Percentiles rank a stretch among this genome's conserved stretches.
phyloP scores from a whole-genome alignment of 2,329 filamentous ascomycete genomes.

The Ophiostoma australiae region DNA sequence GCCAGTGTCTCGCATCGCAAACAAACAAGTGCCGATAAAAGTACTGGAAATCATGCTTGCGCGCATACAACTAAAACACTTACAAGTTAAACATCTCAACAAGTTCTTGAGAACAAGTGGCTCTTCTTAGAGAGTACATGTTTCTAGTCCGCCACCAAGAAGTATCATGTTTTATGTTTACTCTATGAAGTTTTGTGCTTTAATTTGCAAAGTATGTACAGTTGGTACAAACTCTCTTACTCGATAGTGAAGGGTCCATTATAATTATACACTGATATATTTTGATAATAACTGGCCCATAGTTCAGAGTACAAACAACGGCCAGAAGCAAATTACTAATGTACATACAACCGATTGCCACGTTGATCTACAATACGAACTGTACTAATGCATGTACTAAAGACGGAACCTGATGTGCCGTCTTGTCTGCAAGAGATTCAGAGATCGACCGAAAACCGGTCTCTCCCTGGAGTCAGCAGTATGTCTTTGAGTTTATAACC shows the following conservation, averaged over 20 bases:
- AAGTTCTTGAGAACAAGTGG: background rate
- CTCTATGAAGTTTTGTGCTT: too few relatives aligned
- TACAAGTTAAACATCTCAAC: background rate
- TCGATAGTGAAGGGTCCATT: too few relatives aligned
- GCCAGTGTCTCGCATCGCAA: background rate
- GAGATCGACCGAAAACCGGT: too few relatives aligned
- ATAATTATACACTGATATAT: too few relatives aligned
- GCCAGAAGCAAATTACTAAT: background rate
- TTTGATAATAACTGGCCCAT: too few relatives aligned
- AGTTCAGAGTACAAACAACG: background rate
- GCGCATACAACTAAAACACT: background rate
- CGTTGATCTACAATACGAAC: background rate
- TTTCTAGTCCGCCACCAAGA: background rate
- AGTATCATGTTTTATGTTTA: too few relatives aligned
- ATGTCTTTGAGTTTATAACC: too few relatives aligned
- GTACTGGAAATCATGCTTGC: too few relatives aligned
- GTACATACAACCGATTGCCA: background rate
- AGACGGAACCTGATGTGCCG: background rate
- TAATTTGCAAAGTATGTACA: too few relatives aligned
- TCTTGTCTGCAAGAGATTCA: background rate
- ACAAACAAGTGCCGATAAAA: too few relatives aligned
- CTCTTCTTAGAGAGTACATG: background rate
- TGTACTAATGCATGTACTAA: background rate
- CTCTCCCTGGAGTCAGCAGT: too few relatives aligned
- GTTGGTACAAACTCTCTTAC: too few relatives aligned